phyloP scores from a whole-genome alignment of 2,329 filamentous ascomycete species.

The Talaromyces islandicus region DNA sequence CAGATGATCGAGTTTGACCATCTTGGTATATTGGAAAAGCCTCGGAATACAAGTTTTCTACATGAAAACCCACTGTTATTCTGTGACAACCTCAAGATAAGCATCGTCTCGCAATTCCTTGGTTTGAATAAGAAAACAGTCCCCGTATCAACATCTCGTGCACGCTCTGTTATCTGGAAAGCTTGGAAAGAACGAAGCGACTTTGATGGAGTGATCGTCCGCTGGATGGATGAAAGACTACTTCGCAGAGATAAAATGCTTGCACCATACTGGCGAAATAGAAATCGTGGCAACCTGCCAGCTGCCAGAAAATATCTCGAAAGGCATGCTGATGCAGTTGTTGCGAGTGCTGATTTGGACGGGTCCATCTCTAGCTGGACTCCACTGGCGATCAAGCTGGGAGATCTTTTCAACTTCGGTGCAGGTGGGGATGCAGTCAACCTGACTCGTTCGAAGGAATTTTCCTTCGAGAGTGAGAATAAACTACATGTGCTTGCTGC shows the following conservation, averaged over 20 bases:
- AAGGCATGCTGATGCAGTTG: constrained; percentile 44
- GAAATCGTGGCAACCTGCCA: constrained; percentile 38
- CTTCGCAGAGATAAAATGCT: constrained; percentile 43
- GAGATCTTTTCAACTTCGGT: constrained; percentile 48
- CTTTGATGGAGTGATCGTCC: constrained; percentile 45
- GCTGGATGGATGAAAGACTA: constrained; percentile 47
- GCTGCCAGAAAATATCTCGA: constrained; percentile 41
- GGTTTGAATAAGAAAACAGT: constrained; percentile 30
- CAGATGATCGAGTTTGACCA: constrained; percentile 49
- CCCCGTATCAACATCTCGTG: constrained; percentile 41
- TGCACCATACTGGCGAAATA: constrained; percentile 40
- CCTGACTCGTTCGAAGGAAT: constrained; percentile 43
- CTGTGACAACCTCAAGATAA: constrained; percentile 36
- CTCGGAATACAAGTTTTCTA: constrained; percentile 37
- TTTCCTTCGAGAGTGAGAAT: constrained; percentile 44
- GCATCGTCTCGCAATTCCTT: constrained; percentile 24
- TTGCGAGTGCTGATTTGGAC: constrained; percentile 47
- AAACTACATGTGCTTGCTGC: constrained; percentile 48
- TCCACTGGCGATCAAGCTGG: constrained; percentile 46
- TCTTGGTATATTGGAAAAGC: constrained; percentile 39
- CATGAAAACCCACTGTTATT: constrained; percentile 49
- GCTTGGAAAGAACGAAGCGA: constrained; percentile 42
- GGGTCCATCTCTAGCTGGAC: constrained; percentile 50
- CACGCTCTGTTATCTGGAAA: constrained; percentile 47
- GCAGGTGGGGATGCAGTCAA: constrained; percentile 49